Conservation (phyloP, 2,329 filamentous ascomycete genomes). For the Beauveria sp. region DNA sequence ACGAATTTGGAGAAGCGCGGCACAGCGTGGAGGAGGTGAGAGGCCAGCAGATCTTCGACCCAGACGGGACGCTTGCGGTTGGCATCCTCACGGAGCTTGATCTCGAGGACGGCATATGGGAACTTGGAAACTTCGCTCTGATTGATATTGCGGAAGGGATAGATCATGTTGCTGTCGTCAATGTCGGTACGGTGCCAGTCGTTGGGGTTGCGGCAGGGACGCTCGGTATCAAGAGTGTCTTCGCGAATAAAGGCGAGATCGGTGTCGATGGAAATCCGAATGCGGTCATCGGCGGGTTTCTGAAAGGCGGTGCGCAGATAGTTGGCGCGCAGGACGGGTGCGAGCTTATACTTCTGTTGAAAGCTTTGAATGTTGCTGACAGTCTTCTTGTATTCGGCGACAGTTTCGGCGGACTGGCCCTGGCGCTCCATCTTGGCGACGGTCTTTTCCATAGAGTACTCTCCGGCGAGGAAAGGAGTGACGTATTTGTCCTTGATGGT, state of each 20-base stretch:
- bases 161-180: slow-evolving; percentile 73
- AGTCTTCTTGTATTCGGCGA: slow-evolving; percentile 62
- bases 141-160: slow-evolving; percentile 79
- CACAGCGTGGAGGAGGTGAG: slow-evolving; percentile 82
- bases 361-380: slow-evolving; percentile 74
- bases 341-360: slow-evolving; percentile 66
- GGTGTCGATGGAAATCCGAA: slow-evolving; percentile 89
- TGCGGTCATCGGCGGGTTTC: slow-evolving; percentile 82
- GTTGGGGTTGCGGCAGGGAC: slow-evolving; percentile 81
- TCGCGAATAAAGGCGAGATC: slow-evolving; percentile 81
- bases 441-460: slow-evolving; percentile 89
- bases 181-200: slow-evolving; percentile 92
- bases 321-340: slow-evolving; percentile 83
- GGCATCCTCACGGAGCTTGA: slow-evolving; percentile 69
- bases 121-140: slow-evolving; percentile 89
- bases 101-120: slow-evolving; percentile 83
- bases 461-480: slow-evolving; percentile 73
- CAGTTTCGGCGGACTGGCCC: slow-evolving; percentile 57
- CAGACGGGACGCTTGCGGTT: slow-evolving; percentile 68
- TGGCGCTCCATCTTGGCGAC: slow-evolving; percentile 79
- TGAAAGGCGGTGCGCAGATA: slow-evolving; percentile 95
- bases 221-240: slow-evolving; percentile 66
- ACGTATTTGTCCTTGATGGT: slow-evolving; percentile 92
- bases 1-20: slow-evolving; percentile 96
- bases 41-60: slow-evolving; percentile 86